Evolutionary conservation across 345 rosid species (phyloP), one percentile per base, ranked within the genome.

Genomic region (Cochlearia excelsa): DNA sequence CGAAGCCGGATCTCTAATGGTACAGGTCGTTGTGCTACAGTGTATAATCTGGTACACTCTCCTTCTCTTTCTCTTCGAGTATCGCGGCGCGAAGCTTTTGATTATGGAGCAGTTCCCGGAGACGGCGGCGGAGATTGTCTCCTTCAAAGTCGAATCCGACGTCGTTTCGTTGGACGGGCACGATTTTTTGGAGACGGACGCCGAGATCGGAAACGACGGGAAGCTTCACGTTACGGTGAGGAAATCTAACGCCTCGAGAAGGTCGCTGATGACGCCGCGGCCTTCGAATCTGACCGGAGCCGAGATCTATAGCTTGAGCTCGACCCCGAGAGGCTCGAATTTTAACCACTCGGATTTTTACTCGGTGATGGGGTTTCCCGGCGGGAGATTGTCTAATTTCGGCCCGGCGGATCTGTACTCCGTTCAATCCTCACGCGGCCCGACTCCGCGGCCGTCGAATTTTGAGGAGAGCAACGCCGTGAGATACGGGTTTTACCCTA

Each of bases 31-130:
- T 1, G 98, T 92, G 33, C 84, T 92, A 16, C 98, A 92, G 78
- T 89, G 97, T 63, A 89, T 92, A 45, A 89, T 92, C 4, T 92
- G 98, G 98, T 92, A 92, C 75, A 92, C 98, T 30, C 80, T 92
- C 16, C 85, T 92, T 42, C 82, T 92, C 52, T 92, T 89, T 54
- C 63, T 92, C 34, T 89, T 92, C 54, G 98, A 92, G 79, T 92
- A 83, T 59, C 85, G 98, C 1, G 95, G 95, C 4, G 98, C 98
- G 2, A 84, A 81, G 77, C 67, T 92, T 59, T 72, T 92, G 8
- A 89, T 92, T 40, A 80, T 82, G 79, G 98, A 92, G 77, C 98
- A 92, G 74, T 92, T 92, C 50, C 98, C 98, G 2, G 97, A 85
- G 77, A 86, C 97, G 0, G 98, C 88, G 0, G 98, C 84, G 1